Percentiles rank a stretch among this genome's conserved stretches.
Evolutionary conservation across 192 early-diverging fungal species (phyloP).

Genomic region (Rhizoclosmatium sp.): DNA sequence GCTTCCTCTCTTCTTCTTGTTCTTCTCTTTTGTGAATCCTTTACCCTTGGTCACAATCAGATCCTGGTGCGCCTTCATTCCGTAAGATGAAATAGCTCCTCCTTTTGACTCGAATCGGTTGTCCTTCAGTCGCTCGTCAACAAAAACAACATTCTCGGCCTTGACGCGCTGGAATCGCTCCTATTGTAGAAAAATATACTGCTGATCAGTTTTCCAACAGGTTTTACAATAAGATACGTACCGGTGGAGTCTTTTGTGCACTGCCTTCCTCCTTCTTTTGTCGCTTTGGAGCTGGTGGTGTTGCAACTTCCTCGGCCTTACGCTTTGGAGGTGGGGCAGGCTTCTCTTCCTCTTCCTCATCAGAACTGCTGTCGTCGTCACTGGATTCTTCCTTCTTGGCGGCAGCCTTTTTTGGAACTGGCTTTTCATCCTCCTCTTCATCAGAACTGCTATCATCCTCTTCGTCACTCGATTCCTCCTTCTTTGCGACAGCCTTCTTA

Average conservation of each 20-base stretch:
- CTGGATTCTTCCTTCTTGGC: constrained; percentile 22
- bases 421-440: constrained; percentile 37
- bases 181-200: constrained; percentile 9
- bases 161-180: constrained; percentile 86
- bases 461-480: constrained; percentile 23
- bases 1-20: constrained; percentile 88
- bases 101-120: constrained; percentile 79
- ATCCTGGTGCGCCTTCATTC: constrained; percentile 92
- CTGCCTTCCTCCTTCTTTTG: background rate
- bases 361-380: constrained; percentile 24
- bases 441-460: constrained; percentile 26
- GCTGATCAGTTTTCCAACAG: background rate
- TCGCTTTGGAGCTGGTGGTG: constrained; percentile 36
- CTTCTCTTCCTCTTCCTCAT: constrained; percentile 39
- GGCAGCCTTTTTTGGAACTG: constrained; percentile 12
- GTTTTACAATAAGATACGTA: accelerated
- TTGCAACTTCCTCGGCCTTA: constrained; percentile 11
- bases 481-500: constrained; percentile 26
- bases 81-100: constrained; percentile 77
- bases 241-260: background rate
- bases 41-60: constrained; percentile 90
- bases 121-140: constrained; percentile 82
- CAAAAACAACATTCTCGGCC: constrained; percentile 81
- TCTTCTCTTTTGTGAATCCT: constrained; percentile 91
- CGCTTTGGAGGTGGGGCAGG: background rate